Evolutionary conservation across 805 yeast genomes (phyloP), one percentile per base, ranked within the genome.

Genomic region (Saturnispora serradocipensis): DNA sequence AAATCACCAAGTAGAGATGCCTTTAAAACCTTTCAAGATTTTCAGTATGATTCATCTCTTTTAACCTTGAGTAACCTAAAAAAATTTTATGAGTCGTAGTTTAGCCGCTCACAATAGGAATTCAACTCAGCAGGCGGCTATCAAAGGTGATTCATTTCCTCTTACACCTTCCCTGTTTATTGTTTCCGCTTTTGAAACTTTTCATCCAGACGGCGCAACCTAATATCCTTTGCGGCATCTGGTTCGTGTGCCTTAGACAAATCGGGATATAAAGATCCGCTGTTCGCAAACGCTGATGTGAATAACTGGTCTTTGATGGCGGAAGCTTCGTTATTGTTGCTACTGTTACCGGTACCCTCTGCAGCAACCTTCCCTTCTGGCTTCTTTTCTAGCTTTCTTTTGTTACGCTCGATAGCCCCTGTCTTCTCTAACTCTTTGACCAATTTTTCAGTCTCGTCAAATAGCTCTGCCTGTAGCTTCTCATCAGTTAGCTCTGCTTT

Each of bases 391-490:
- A 64, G 43, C 22, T 53, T 52, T 15, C 42, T 27, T n/a, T 49
- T 55, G 60, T 83, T 85, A 47, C 93, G 70, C 60, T 77, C 82
- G 3, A 79, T 67, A 0, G 95, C 96, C 39, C 88, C 77, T 53
- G 72, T 74, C 66, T 78, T 86, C 64, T 91, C 98, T 25, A 86
- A 64, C 9, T 64, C 67, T 4, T 70, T 77, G 42, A 91, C 80
- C 35, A 75, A 62, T 51, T 71, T 68, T 48, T 72, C 83, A 0
- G 96, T 87, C 47, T 72, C 72, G 25, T 80, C 84, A 59, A 69
- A 88, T 6, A 90, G 61, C 47, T 69, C 53, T 53, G 75, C 72
- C 61, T 86, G 93, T 51, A 88, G 66, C 45, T 74, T 82, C 61
- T 86, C 86, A 18, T 72, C 68, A 3, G 44, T 32, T 52, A 82